These are phyloP conservation scores for Conticribra guillardii DNA, from an alignment of 108 stramenopile genomes.

Conservation along the genomic window DNA sequence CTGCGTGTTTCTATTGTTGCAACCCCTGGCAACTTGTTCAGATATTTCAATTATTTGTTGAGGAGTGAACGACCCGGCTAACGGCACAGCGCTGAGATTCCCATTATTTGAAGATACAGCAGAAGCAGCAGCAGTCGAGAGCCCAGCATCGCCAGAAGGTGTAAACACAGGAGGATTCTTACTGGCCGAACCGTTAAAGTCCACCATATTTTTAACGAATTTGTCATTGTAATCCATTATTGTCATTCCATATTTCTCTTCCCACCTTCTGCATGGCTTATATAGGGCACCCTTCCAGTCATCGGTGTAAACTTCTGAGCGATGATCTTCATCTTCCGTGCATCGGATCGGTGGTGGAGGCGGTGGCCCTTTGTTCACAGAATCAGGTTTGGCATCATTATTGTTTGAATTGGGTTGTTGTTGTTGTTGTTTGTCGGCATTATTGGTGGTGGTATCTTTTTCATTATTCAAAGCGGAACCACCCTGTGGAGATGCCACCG, in stretches of 20 bases:
- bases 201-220: background rate
- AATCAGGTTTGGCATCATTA: background rate
- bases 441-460: too few relatives aligned
- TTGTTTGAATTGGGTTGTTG: too few relatives aligned
- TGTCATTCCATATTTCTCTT: background rate
- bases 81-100: background rate
- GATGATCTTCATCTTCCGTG: background rate
- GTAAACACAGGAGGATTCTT: too few relatives aligned
- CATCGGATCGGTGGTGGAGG: background rate
- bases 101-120: background rate
- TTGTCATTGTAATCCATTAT: background rate
- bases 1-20: background rate
- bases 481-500: too few relatives aligned
- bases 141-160: too few relatives aligned
- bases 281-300: background rate
- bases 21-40: background rate
- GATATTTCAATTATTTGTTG: background rate
- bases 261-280: background rate
- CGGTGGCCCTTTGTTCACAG: background rate
- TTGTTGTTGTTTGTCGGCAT: too few relatives aligned
- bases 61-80: background rate
- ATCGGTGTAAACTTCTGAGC: background rate
- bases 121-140: too few relatives aligned
- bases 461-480: too few relatives aligned
- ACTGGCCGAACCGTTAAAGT: too few relatives aligned